phyloP scores from a whole-genome alignment of 2,329 filamentous ascomycete species.

The Pochonia chlamydosporia region DNA sequence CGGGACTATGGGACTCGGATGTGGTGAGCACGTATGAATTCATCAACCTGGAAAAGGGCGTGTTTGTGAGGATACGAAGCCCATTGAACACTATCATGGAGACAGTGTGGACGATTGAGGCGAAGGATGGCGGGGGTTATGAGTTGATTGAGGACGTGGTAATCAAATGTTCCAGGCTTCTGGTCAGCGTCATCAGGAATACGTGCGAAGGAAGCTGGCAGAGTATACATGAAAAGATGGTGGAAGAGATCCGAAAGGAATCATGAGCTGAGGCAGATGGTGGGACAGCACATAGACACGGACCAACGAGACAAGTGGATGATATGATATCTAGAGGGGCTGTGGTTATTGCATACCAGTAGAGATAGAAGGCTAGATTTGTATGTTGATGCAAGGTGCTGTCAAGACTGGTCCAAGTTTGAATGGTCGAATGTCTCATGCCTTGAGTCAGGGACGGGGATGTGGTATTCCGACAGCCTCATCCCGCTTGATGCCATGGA shows the following conservation, averaged over 20 bases:
- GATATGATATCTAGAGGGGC: too few species aligned
- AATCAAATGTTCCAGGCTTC: slow-evolving; percentile 44
- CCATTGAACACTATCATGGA: slow-evolving; percentile 48
- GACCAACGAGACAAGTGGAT: too few species aligned
- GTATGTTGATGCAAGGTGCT: too few species aligned
- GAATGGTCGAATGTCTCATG: too few species aligned
- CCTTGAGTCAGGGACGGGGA: too few species aligned
- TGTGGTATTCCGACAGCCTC: too few species aligned
- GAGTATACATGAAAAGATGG: slow-evolving; percentile 44
- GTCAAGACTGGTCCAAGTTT: too few species aligned
- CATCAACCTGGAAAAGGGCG: slow-evolving; percentile 39
- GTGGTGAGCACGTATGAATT: slow-evolving; percentile 51
- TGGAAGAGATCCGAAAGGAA: slow-evolving; percentile 22
- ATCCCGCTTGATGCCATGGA: too few species aligned
- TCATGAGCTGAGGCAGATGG: too few species aligned
- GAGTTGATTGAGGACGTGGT: slow-evolving; percentile 44
- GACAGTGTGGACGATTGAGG: slow-evolving; percentile 41
- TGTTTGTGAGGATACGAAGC: slow-evolving; percentile 46
- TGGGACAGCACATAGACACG: too few species aligned
- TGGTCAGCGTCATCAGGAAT: slow-evolving; percentile 42
- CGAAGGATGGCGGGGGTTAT: slow-evolving; percentile 22
- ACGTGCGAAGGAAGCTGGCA: slow-evolving; percentile 47
- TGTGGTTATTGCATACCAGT: too few species aligned
- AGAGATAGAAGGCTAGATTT: too few species aligned
- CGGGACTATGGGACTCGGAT: slow-evolving; percentile 49